Base-by-base conservation (phyloP, 441 rosid genomes). In the Pelargonium fulgidum region DNA sequence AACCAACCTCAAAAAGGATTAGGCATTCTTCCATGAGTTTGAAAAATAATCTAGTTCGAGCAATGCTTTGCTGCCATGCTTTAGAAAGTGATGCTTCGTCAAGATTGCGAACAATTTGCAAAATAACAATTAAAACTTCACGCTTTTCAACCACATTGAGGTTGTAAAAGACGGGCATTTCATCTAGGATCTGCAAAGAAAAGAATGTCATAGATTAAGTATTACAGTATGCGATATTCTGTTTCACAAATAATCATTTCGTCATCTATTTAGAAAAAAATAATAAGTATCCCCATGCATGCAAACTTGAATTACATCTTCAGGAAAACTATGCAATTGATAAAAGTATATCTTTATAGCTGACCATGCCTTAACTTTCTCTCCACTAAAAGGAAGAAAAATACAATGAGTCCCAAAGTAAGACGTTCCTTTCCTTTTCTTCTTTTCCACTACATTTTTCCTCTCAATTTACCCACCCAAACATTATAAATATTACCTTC, bases 1-100 rank as follows among this genome's bases (percentile, higher is more conserved):
- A 80, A 72, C 69, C 67, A 78, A 95, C 99, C 99, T 95, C 98
- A 79, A 95, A 95, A 68, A 89, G 98, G 73, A 84, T 81, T 68
- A 91, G 89, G 82, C 95, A 86, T 86, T 95, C 99, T 84, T 95
- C 99, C 96, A 91, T 75, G 70, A 92, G 97, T 77, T 92, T 95
- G 85, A 95, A 95, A 83, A 90, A 95, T 67, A 92, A 80, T 87
- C 98, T 85, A 26, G 98, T 95, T 62, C 99, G 96, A 74, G 97
- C 99, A 52, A 92, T 85, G 85, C 97, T 95, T 83, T 90, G 98
- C 86, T 92, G 98, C 99, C 99, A 95, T 10, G 93, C 96, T 84
- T 92, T 92, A 74, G 84, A 91, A 76, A 91, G 88, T 47, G 99
- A 95, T 70, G 81, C 72, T 70, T 95, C 97, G 86, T 95, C 99